Percentiles rank a stretch among this genome's conserved stretches.
phyloP scores from a whole-genome alignment of 2,329 filamentous ascomycete genomes.

The Nemania bipapillata region DNA sequence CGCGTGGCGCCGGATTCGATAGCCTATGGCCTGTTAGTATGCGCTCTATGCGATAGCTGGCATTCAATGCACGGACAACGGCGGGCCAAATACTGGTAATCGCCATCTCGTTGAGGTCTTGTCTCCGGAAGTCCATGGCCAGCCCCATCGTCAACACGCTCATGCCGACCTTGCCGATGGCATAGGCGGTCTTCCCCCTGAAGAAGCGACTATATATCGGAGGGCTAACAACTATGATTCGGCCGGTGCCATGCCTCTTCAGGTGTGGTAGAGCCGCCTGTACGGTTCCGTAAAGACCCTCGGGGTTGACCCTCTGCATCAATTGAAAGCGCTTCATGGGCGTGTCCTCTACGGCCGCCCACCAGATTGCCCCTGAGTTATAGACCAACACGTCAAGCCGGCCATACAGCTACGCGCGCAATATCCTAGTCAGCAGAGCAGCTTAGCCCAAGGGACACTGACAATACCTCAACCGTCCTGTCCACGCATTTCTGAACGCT shows the following conservation, averaged over 20 bases:
- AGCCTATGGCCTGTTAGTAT: constrained; percentile 52
- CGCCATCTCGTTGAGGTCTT: constrained; percentile 74
- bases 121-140: constrained; percentile 80
- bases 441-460: neutral
- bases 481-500: constrained; percentile 71
- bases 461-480: constrained; percentile 61
- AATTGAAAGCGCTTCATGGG: constrained; percentile 79
- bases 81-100: constrained; percentile 87
- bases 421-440: constrained; percentile 11
- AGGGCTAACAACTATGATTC: constrained; percentile 82
- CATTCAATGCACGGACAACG: constrained; percentile 57
- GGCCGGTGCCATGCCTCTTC: constrained; percentile 63
- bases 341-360: constrained; percentile 78
- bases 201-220: constrained; percentile 89
- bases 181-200: constrained; percentile 85
- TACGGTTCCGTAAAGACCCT: constrained; percentile 78
- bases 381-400: constrained; percentile 80
- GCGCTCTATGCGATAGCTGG: neutral
- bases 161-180: constrained; percentile 83
- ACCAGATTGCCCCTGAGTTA: constrained; percentile 88
- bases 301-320: constrained; percentile 79
- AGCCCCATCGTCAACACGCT: constrained; percentile 82
- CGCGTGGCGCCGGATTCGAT: constrained; percentile 68
- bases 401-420: constrained; percentile 60
- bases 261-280: constrained; percentile 77